Base-by-base conservation (phyloP, 768 basidiomycete genomes). In the Butyriboletus loyo region DNA sequence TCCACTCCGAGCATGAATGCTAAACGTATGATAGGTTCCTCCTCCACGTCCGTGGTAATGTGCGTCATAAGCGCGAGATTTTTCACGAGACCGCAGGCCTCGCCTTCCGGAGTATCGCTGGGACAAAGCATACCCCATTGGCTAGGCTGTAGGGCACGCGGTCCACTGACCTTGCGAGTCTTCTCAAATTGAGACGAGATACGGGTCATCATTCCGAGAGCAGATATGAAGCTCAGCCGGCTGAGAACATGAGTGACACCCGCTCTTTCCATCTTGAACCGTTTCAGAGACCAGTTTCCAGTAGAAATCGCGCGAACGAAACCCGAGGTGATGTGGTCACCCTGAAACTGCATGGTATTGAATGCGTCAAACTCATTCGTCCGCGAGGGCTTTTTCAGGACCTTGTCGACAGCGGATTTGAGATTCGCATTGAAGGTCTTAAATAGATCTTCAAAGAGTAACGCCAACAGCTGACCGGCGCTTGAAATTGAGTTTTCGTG, bases 41-140 rank as follows among this genome's bases (percentile, higher is more conserved):
- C 97, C 55, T 96, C 94, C 28, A 94, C 96, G 69, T 98, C 97
- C 37, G 97, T 98, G 9, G 97, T 99, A 68, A 99, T 98, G 71
- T 99, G 96, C 4, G 97, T 98, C 97, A 99, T 99, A 15, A 99
- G 77, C 4, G 97, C 97, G 56, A 99, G 74, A 72, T 99, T 99
- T 77, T 99, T 99, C 41, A 99, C 97, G 53, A 99, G 75, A 24
- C 97, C 97, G 66, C 97, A 99, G 17, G 97, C 97, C 73, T 99
- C 97, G 66, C 97, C 97, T 85, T 99, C 97, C 0, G 97, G 97
- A 0, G 97, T 99, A 71, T 99, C 97, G 66, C 91, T 93, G 1
- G 97, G 92, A 73, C 97, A 99, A 19, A 98, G 76, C 76, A 99
- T 91, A 34, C 97, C 97, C 97, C 97, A 99, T 72, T 99, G 97